phyloP scores from a whole-genome alignment of 1,284 basidiomycete species.

The Vanrija pseudolonga region DNA sequence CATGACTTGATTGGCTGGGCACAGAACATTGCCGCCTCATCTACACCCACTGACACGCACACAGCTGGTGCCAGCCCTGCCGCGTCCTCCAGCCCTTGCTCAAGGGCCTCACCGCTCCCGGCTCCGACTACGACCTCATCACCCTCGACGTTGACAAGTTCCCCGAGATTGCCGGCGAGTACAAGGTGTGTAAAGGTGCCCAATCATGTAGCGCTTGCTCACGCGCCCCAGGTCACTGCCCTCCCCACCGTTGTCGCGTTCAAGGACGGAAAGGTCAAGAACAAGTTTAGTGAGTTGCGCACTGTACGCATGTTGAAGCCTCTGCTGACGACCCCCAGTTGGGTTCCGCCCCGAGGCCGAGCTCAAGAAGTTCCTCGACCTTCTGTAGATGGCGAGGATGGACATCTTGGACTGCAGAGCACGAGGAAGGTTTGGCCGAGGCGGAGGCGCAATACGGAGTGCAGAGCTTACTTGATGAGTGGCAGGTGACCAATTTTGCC shows the following conservation, averaged over 20 bases:
- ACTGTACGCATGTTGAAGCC: background rate
- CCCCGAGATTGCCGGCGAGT: constrained; percentile 44
- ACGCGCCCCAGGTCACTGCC: constrained; percentile 35
- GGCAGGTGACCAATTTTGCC: too few relatives aligned
- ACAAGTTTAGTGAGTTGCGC: constrained; percentile 45
- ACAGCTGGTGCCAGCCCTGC: constrained; percentile 49
- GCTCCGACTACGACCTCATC: constrained; percentile 39
- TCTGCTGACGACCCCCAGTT: constrained; percentile 23
- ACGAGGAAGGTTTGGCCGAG: background rate
- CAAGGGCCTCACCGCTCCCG: constrained; percentile 38
- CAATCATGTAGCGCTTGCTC: background rate
- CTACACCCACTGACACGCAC: background rate
- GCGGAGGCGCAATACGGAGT: too few relatives aligned
- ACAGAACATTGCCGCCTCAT: too few relatives aligned
- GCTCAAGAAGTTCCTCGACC: constrained; percentile 44
- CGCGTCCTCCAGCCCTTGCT: constrained; percentile 45
- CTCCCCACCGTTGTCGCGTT: constrained; percentile 49
- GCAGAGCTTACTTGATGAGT: too few relatives aligned
- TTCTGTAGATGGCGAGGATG: constrained; percentile 20
- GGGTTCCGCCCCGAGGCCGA: constrained; percentile 41
- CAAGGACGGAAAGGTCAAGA: constrained; percentile 45
- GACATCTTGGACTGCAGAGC: background rate
- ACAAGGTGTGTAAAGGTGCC: constrained; percentile 34
- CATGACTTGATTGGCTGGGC: too few relatives aligned
- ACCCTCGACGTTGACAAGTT: constrained; percentile 46